Base-by-base conservation (phyloP, 371 early-diverging fungal genomes). In the Lichtheimia corymbifera region DNA sequence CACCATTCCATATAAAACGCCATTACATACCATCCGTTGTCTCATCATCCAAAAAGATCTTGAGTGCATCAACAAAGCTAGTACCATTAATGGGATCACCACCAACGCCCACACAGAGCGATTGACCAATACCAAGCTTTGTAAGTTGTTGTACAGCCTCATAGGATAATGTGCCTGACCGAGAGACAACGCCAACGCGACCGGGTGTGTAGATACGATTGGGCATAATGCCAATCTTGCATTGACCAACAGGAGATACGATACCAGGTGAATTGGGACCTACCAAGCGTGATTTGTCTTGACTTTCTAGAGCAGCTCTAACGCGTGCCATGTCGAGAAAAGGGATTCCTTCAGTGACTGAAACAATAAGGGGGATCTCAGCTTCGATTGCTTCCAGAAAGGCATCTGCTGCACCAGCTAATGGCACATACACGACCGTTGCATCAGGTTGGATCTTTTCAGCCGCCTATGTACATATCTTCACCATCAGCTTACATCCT, bases 231-330 rank as follows among this genome's bases (percentile, higher is more conserved):
- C 99, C 99, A 63, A 99, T 97, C 90, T 98, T 99, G 88, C 99
- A 98, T 68, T 91, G 92, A 47, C 83, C 93, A 24, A 35, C 3
- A 7, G 99, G 97, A 59, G 93, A 91, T 76, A 99, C 98, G 81
- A 99, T 97, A 70, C 99, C 99, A 17, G 99, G 99, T 81, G 98
- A 99, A 90, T 99, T 99, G 73, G 99, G 99, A 35, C 99, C 99
- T 47, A 98, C 91, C 55, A 99, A 87, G 62, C 99, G 92, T 18
- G 98, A 90, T 85, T 95, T 96, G 73, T 66, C 69, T 79, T 96
- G 96, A 44, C 86, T 79, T 66, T 82, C 72, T 62, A 91, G 78
- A 9, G 88, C 91, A 65, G 85, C 79, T 66, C 83, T 83, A 53
- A 91, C 91, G 68, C 86, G 85, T 68, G 98, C 97, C 99, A 99